Base-by-base conservation (phyloP, 495 filamentous ascomycete species). In the Aspergillus biplanus region DNA sequence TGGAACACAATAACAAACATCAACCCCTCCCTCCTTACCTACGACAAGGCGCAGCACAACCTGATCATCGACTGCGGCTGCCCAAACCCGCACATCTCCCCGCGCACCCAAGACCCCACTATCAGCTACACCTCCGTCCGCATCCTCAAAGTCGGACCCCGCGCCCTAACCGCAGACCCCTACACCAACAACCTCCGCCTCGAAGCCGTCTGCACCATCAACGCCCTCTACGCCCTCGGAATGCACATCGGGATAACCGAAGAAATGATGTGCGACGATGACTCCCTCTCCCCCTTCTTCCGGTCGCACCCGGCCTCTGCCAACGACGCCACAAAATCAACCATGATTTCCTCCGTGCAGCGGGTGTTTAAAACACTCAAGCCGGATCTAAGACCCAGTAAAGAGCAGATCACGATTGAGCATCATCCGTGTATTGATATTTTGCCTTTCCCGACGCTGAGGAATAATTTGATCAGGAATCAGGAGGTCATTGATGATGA, bases 341-440 rank as follows among this genome's bases (percentile, higher is more conserved):
- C 49, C 47, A 57, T 69, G 44, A 52, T 71, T 16, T 6, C 18
- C 32, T 31, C 63, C 0, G 64, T 70, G 5, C 57, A 70, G 47
- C 50, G 33, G 9, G 58, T 59, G 31, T 72, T 68, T 59, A 68
- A 67, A 32, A 65, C 64, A 6, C 63, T 73, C 4, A 73, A 72
- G 48, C 65, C 63, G 13, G 71, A 73, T 59, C 27, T 73, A 32
- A 59, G 71, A 56, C 71, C 71, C 1, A 72, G 15, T 48, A 60
- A 52, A 3, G 67, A 73, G 18, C 71, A 73, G 27, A 72, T 73
- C 16, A 70, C 66, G 16, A 61, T 64, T 31, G n/a, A 61, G 42
- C 71, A 74, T 48, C 67, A 67, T 58, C 71, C 71, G 32, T 67
- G 58, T 18, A 71, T 74, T 2, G 71, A 74, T 44, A 60, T 72